These are phyloP conservation scores for Gynostemma pentaphyllum DNA, from an alignment of 306 rosid species.

Conservation along the genomic window DNA sequence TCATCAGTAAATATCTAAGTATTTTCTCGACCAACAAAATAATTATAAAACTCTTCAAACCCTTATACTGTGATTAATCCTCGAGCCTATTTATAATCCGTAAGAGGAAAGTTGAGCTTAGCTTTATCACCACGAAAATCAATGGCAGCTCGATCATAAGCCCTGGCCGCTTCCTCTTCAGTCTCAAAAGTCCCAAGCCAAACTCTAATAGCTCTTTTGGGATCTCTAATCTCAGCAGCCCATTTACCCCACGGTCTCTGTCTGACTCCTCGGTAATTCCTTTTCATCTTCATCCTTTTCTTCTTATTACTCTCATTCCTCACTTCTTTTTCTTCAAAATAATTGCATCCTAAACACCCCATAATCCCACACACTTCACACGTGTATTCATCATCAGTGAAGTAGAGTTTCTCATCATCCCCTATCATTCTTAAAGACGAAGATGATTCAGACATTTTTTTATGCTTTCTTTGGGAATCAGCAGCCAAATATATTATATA, in stretches of 20 bases:
- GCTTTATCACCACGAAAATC: conserved; percentile 31
- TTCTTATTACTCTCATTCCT: background rate
- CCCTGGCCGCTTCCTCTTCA: conserved; percentile 48
- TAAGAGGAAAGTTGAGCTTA: conserved; percentile 30
- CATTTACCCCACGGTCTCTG: conserved; percentile 62
- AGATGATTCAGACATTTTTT: too few relatives aligned
- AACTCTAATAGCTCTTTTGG: conserved; percentile 20
- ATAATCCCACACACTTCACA: conserved; percentile 22
- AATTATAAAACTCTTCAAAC: too few relatives aligned
- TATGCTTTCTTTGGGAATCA: too few relatives aligned
- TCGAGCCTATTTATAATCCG: background rate
- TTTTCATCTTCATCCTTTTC: conserved; percentile 8
- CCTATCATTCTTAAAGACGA: too few relatives aligned
- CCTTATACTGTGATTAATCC: too few relatives aligned
- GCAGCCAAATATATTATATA: too few relatives aligned
- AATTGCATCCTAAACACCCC: conserved; percentile 42
- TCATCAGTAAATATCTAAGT: too few relatives aligned
- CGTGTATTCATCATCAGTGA: too few relatives aligned
- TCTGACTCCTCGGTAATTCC: conserved; percentile 42
- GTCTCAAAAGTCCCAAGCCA: conserved; percentile 55
- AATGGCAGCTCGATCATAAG: conserved; percentile 46
- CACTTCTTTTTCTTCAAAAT: background rate
- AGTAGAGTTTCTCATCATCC: too few relatives aligned
- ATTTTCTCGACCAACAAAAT: too few relatives aligned
- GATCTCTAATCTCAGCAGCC: conserved; percentile 58